Conservation (phyloP, 352 stramenopile genomes). For the Phytophthora syringae region DNA sequence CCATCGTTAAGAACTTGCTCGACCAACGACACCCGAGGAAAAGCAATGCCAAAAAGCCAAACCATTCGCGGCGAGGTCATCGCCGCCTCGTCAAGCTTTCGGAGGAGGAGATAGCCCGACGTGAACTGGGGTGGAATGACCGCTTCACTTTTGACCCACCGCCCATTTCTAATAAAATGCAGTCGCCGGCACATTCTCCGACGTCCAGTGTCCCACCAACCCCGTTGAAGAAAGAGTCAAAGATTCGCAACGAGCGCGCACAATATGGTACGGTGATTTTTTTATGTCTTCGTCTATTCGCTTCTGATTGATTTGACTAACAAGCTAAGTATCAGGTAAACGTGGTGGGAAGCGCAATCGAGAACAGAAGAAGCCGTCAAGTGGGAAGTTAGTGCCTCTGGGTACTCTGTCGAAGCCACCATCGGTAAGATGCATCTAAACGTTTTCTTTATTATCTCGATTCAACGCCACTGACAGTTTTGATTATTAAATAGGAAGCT, state of each 20-base stretch:
- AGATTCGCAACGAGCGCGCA: slow-evolving; percentile 56
- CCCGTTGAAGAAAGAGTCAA: slow-evolving; percentile 48
- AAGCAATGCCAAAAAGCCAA: slow-evolving; percentile 14
- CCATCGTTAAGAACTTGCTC: slow-evolving; percentile 56
- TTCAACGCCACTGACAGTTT: too few relatives aligned
- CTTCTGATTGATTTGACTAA: neutral
- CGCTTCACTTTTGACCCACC: slow-evolving; percentile 69
- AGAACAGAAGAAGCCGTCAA: slow-evolving; percentile 30
- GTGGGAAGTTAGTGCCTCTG: slow-evolving; percentile 48
- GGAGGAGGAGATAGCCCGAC: slow-evolving; percentile 59
- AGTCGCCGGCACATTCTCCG: slow-evolving; percentile 29
- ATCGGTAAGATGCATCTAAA: slow-evolving; percentile 23
- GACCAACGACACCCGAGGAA: slow-evolving; percentile 36
- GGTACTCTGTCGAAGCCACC: slow-evolving; percentile 35
- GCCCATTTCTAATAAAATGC: slow-evolving; percentile 53
- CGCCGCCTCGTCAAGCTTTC: slow-evolving; percentile 52
- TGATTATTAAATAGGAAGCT: slow-evolving; percentile 25
- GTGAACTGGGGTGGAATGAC: slow-evolving; percentile 79
- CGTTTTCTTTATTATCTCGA: too few relatives aligned
- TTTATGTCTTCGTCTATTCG: neutral
- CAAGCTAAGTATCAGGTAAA: slow-evolving; percentile 28
- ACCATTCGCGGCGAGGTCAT: slow-evolving; percentile 34
- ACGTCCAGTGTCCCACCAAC: slow-evolving; percentile 31
- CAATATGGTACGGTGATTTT: slow-evolving; percentile 52
- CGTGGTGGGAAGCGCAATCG: slow-evolving; percentile 26